phyloP scores from a whole-genome alignment of 164 flowering plant species.

The Saururus chinensis region DNA sequence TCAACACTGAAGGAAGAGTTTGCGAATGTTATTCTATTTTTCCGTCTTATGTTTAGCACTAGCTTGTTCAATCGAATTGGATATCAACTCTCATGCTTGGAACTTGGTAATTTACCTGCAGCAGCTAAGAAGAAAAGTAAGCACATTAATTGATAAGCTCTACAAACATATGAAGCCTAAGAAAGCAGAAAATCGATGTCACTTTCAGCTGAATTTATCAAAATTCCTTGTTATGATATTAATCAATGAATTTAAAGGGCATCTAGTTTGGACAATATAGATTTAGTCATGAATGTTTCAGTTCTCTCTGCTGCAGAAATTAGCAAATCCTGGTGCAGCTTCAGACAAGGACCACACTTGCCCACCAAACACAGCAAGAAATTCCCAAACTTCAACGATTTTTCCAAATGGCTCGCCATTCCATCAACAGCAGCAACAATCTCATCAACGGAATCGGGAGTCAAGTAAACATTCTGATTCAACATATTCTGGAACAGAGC shows the following conservation, averaged over 20 bases:
- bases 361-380: constrained; percentile 54
- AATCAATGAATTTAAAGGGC: neutral
- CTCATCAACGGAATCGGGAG: constrained; percentile 45
- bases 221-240: no score
- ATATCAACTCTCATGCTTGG: no score
- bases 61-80: no score
- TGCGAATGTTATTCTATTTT: no score
- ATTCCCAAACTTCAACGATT: constrained; percentile 61
- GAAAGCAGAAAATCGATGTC: no score
- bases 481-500: constrained; percentile 14
- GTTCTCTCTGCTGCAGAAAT: constrained; percentile 35
- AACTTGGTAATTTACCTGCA: no score
- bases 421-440: constrained; percentile 10
- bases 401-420: constrained; percentile 32
- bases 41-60: no score
- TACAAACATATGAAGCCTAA: no score
- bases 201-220: no score
- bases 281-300: constrained; percentile 53
- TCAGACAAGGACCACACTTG: constrained; percentile 34
- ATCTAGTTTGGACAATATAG: constrained; percentile 47
- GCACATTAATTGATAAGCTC: no score
- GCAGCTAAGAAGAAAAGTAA: no score
- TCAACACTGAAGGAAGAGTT: no score
- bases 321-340: constrained; percentile 36
- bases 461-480: constrained; percentile 42